phyloP scores from a whole-genome alignment of 176 grass and related monocot genomes.

The Aegilops umbellulata region DNA sequence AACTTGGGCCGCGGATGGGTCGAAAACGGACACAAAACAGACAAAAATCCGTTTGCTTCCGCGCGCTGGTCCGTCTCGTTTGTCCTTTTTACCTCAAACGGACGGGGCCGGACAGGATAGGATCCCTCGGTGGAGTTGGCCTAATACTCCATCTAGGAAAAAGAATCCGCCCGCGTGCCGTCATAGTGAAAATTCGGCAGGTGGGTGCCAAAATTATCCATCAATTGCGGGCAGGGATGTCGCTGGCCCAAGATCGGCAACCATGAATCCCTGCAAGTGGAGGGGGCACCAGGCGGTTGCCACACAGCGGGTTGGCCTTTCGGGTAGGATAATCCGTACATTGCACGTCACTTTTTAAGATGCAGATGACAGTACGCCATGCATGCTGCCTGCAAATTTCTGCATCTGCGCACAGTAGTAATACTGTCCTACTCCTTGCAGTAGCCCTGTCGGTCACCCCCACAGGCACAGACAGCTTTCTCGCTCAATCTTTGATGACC shows the following conservation, averaged over 20 bases:
- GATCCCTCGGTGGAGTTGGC: no score
- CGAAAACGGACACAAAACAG: no score
- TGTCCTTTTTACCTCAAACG: no score
- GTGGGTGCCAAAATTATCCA: neutral
- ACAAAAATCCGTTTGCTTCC: no score
- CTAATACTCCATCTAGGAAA: no score
- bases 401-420: neutral
- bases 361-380: neutral
- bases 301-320: neutral
- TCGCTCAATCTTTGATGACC: no score
- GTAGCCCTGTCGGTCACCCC: neutral
- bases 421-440: no score
- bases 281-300: neutral
- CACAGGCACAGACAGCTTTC: no score
- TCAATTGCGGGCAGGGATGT: neutral
- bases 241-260: neutral
- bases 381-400: neutral
- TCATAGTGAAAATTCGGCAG: neutral
- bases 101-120: no score
- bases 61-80: no score
- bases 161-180: neutral
- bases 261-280: neutral
- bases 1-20: no score
- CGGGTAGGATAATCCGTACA: slow-evolving; percentile 30
- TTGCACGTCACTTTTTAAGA: neutral